These are phyloP conservation scores for Sisymbrium altissimum DNA, from an alignment of 345 rosid species.

Conservation along the genomic window DNA sequence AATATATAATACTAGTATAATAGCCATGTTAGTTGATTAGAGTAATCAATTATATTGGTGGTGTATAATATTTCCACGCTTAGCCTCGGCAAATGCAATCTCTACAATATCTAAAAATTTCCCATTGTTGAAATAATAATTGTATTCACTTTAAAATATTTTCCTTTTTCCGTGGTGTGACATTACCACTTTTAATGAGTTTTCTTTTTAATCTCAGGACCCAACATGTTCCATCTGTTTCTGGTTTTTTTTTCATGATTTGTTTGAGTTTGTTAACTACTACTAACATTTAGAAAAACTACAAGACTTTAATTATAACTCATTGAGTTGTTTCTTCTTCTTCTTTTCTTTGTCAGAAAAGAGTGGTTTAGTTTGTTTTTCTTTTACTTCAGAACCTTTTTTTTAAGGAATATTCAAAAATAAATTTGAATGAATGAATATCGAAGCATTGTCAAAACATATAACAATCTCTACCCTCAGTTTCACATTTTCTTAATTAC, in stretches of 20 bases:
- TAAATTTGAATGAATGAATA: neutral
- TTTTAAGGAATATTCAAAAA: neutral
- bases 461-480: neutral
- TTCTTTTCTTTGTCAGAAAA: neutral
- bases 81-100: slow-evolving; percentile 22
- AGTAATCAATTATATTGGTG: neutral
- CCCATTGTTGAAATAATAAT: slow-evolving; percentile 8
- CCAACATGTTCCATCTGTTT: slow-evolving; percentile 26
- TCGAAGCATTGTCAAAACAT: neutral
- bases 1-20: neutral
- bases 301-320: neutral
- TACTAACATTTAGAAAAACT: neutral
- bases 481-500: slow-evolving; percentile 8
- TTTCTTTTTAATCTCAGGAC: slow-evolving; percentile 25
- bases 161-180: slow-evolving; percentile 7
- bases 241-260: slow-evolving; percentile 1
- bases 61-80: slow-evolving; percentile 18
- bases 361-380: neutral
- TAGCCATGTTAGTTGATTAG: slow-evolving; percentile 19
- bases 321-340: neutral
- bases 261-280: neutral
- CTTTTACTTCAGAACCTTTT: neutral
- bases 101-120: neutral
- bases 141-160: slow-evolving; percentile 1
- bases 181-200: slow-evolving; percentile 30